Evolutionary conservation across 1,284 basidiomycete species (phyloP).

Genomic region (Apiotrichum laibachii): DNA sequence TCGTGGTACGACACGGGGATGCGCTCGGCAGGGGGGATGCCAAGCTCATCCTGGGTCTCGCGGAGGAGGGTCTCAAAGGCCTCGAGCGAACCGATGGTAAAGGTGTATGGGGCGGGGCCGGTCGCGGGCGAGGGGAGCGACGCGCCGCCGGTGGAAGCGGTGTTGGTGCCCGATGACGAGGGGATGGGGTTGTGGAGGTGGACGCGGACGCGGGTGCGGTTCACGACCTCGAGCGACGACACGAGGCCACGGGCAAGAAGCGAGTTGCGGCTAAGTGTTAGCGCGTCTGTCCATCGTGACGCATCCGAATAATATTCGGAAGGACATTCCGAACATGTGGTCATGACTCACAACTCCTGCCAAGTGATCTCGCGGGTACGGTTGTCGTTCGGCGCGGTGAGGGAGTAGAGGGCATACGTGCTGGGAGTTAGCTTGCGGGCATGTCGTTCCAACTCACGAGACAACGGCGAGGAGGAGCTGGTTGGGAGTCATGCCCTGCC

Average conservation of each 20-base stretch:
- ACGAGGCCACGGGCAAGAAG: constrained; percentile 96
- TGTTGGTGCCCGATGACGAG: constrained; percentile 8
- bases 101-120: constrained; percentile 65
- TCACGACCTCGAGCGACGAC: constrained; percentile 89
- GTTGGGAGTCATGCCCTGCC: constrained; percentile 44
- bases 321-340: background rate
- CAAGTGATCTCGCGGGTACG: constrained; percentile 85
- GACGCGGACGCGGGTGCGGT: constrained; percentile 73
- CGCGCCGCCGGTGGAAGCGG: constrained; percentile 22
- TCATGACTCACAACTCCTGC: constrained; percentile 74
- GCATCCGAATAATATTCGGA: background rate
- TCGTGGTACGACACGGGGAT: constrained; percentile 97
- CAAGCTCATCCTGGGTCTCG: constrained; percentile 87
- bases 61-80: constrained; percentile 94
- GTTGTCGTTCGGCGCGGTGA: constrained; percentile 37
- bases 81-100: constrained; percentile 96
- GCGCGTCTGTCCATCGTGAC: background rate
- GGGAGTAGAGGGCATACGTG: constrained; percentile 43
- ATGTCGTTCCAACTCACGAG: constrained; percentile 24
- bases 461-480: constrained; percentile 44
- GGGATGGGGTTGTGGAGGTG: constrained; percentile 48
- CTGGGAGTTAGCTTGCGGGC: constrained; percentile 13
- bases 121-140: constrained; percentile 39
- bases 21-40: constrained; percentile 85
- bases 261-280: constrained; percentile 63